phyloP scores from a whole-genome alignment of 441 rosid species.

The Syzygium malaccense region DNA sequence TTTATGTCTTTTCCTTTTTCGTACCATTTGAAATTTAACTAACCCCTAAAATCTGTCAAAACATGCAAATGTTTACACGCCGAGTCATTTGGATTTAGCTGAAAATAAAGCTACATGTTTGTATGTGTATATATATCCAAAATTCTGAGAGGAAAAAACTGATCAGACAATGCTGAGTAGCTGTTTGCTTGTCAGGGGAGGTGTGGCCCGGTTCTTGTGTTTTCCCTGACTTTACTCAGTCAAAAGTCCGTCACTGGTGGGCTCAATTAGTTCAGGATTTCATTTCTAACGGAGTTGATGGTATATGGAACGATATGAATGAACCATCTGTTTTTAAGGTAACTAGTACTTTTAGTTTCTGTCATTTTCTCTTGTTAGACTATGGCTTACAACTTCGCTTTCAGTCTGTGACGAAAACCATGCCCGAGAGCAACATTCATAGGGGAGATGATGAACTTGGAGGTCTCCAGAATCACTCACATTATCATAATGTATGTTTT shows the following conservation, averaged over 20 bases:
- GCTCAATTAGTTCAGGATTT: constrained; percentile 73
- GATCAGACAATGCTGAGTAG: background rate
- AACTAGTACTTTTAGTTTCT: background rate
- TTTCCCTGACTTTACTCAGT: constrained; percentile 84
- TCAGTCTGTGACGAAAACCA: constrained; percentile 83
- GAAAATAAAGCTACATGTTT: background rate
- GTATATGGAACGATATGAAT: constrained; percentile 99
- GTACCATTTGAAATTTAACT: background rate
- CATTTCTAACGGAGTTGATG: constrained; percentile 81
- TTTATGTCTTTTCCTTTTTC: background rate
- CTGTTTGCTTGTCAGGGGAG: constrained; percentile 42
- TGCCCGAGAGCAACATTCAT: constrained; percentile 87
- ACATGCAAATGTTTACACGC: background rate
- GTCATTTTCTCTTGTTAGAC: background rate
- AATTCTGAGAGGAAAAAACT: background rate
- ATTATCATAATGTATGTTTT: constrained; percentile 83
- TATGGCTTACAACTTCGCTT: constrained; percentile 3
- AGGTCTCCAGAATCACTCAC: constrained; percentile 71
- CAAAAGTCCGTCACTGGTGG: constrained; percentile 89
- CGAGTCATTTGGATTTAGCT: background rate
- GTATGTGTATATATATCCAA: background rate
- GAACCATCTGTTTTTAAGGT: constrained; percentile 95
- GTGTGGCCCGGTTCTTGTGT: constrained; percentile 99
- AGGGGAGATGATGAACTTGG: constrained; percentile 80
- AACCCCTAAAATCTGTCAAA: background rate